Evolutionary conservation across 2,329 filamentous ascomycete genomes (phyloP), one percentile per base, ranked within the genome.

Genomic region (Penicillium occitanis): DNA sequence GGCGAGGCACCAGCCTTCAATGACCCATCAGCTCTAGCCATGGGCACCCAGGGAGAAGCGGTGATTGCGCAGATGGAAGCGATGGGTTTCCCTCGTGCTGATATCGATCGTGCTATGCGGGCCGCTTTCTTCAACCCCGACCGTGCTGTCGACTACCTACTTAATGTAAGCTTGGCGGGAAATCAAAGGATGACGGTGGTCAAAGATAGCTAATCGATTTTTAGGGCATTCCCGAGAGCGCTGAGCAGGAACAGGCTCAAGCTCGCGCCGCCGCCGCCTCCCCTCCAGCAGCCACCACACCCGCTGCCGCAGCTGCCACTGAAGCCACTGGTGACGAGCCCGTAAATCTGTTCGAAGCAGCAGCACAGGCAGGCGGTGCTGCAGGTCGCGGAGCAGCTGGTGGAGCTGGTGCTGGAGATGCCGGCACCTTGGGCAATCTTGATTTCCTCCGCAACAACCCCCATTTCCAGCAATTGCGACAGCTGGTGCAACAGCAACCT

Each of bases 71-170:
- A 93, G 76, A 97, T 99, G 93, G 93, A 97, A 81, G 90, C 90
- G 70, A 99, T 99, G 95, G 95, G 95, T 8, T 99, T 99, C 72
- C 88, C 91, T 74, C 87, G 93, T 74, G 83, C 88, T 62, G 91
- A 96, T 75, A 97, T 97, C 71, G 93, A 97, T 72, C 88, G 90
- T 58, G 95, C 95, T 61, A 95, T 99, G 90, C 91, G 94, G 74
- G 95, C 95, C 69, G 95, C 95, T 14, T 99, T 92, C 80, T 96
- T 91, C 85, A 99, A 99, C 82, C 93, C 94, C 14, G 94, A 98
- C 78, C 92, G 95, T 73, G 95, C 95, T 63, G 94, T 99, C 65
- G 95, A 99, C 79, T 99, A 99, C 75, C 87, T 99, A 13, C 78
- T 99, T 75, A 97, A 82, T 71, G 92, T 95, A 78, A 80, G 90